A percentile compares a stretch with the other conserved stretches of the same genome.
phyloP scores from a whole-genome alignment of 2,329 filamentous ascomycete species.

The Trichophyton benhamiae region DNA sequence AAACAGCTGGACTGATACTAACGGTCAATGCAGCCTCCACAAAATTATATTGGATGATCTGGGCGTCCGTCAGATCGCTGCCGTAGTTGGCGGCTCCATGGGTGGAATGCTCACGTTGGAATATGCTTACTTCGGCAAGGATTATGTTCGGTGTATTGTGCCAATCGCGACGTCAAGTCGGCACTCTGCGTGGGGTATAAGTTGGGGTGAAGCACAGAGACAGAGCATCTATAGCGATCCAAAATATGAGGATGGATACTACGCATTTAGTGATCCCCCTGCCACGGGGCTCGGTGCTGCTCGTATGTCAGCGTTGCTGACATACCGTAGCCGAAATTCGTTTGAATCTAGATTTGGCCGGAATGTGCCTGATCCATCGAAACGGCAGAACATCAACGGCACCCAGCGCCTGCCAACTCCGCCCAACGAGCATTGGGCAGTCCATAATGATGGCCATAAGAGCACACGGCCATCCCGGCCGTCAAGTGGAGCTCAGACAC shows the following conservation, averaged over 20 bases:
- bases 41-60: conserved; percentile 44
- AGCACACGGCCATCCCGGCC: conserved; percentile 38
- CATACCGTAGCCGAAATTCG: conserved; percentile 90
- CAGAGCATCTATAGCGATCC: conserved; percentile 86
- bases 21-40: conserved; percentile 33
- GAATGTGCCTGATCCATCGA: conserved; percentile 77
- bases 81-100: conserved; percentile 47
- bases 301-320: conserved; percentile 90
- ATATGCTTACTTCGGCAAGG: conserved; percentile 58
- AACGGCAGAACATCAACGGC: conserved; percentile 70
- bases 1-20: conserved; percentile 9
- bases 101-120: conserved; percentile 47
- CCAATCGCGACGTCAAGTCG: conserved; percentile 46
- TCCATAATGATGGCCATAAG: conserved; percentile 71
- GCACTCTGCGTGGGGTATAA: conserved; percentile 48
- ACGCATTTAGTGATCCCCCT: conserved; percentile 74
- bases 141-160: conserved; percentile 42
- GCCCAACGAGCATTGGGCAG: conserved; percentile 61
- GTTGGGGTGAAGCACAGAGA: conserved; percentile 46
- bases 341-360: conserved; percentile 92
- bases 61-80: conserved; percentile 42
- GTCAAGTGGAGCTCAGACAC: conserved; percentile 13
- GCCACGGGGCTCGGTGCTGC: conserved; percentile 79
- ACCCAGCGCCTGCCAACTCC: conserved; percentile 47
- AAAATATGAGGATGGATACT: conserved; percentile 97